phyloP scores from a whole-genome alignment of 192 early-diverging fungal species.

The Podochytrium sp. region DNA sequence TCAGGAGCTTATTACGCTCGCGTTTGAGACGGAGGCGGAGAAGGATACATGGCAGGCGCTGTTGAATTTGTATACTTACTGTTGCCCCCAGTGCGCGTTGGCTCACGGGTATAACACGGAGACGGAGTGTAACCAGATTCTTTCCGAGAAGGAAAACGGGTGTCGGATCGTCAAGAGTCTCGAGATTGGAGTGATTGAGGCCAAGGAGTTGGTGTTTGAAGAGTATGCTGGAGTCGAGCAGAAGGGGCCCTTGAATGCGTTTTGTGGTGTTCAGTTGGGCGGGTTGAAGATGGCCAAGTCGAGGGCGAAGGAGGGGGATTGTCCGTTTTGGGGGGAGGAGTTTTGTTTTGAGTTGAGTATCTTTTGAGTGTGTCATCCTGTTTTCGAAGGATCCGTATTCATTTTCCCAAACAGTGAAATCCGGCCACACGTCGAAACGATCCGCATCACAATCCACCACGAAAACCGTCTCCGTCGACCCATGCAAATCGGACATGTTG shows the following conservation, averaged over 20 bases:
- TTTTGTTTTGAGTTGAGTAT: conserved; percentile 36
- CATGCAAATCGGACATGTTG: conserved; percentile 46
- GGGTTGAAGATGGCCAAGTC: conserved; percentile 50
- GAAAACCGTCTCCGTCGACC: conserved; percentile 39
- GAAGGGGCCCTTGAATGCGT: conserved; percentile 9
- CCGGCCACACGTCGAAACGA: conserved; percentile 34
- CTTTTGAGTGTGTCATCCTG: neutral
- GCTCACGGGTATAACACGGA: conserved; percentile 21
- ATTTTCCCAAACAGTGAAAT: conserved; percentile 33
- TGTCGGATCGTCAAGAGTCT: conserved; percentile 22
- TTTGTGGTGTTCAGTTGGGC: conserved; percentile 41
- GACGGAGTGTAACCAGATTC: conserved; percentile 7
- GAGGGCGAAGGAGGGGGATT: conserved; percentile 38
- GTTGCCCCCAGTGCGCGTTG: conserved; percentile 31
- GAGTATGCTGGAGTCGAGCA: neutral
- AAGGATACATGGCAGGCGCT: conserved; percentile 41
- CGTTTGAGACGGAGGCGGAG: conserved; percentile 36
- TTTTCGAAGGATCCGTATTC: neutral
- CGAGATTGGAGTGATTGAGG: conserved; percentile 42
- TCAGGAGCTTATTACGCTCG: conserved; percentile 42
- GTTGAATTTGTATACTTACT: conserved; percentile 32
- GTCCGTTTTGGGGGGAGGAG: conserved; percentile 55
- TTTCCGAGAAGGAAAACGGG: conserved; percentile 21
- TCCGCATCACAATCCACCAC: conserved; percentile 39
- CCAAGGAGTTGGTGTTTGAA: conserved; percentile 40